Conservation (phyloP, 148 eudicot genomes). For the Diospyros kaki region DNA sequence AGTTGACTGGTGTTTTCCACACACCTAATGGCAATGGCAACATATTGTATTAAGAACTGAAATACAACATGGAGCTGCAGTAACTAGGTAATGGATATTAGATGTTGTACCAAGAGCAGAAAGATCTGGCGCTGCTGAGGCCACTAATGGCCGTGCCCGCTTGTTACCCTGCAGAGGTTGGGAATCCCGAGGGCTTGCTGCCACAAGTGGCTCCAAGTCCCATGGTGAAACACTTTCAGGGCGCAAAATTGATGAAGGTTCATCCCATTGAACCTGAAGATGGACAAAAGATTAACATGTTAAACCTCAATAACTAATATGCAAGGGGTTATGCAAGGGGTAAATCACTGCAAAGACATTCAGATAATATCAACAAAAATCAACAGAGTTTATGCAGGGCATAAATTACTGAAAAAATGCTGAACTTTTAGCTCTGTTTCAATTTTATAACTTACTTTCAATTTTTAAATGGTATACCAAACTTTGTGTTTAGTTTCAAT, state of each 20-base stretch:
- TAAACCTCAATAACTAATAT: too few relatives aligned
- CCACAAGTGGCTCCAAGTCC: slow-evolving; percentile 71
- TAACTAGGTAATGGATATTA: neutral
- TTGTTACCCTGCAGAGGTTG: slow-evolving; percentile 60
- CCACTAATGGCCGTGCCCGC: slow-evolving; percentile 45
- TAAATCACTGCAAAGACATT: neutral
- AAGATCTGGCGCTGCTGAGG: slow-evolving; percentile 42
- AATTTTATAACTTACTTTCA: too few relatives aligned
- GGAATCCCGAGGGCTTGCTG: slow-evolving; percentile 32
- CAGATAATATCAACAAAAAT: neutral
- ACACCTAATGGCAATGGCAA: slow-evolving; percentile 32
- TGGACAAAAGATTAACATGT: neutral
- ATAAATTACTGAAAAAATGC: too few relatives aligned
- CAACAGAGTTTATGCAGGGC: neutral
- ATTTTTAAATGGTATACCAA: too few relatives aligned
- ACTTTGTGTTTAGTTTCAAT: too few relatives aligned
- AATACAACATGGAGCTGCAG: neutral
- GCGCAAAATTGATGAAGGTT: slow-evolving; percentile 63
- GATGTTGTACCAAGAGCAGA: slow-evolving; percentile 44
- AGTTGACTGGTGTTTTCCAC: slow-evolving; percentile 59
- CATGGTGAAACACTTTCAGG: slow-evolving; percentile 80
- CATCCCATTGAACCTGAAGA: slow-evolving; percentile 87
- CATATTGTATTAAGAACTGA: neutral
- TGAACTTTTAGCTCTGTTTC: too few relatives aligned
- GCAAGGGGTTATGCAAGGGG: neutral